Conservation (phyloP, 2,329 filamentous ascomycete genomes). For the Colletotrichum australisinense region DNA sequence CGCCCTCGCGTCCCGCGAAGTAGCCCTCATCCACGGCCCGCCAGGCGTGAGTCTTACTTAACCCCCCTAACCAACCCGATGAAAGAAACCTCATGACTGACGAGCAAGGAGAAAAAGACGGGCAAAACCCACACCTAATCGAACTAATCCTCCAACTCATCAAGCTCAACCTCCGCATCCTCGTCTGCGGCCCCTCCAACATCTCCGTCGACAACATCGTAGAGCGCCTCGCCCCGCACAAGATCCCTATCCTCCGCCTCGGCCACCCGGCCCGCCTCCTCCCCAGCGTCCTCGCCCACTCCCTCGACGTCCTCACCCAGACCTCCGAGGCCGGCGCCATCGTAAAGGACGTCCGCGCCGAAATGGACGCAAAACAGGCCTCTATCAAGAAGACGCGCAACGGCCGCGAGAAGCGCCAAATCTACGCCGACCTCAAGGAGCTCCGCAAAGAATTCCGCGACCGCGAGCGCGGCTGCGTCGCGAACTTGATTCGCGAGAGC, state of each 20-base stretch:
- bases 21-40: conserved; percentile 93
- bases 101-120: conserved; percentile 62
- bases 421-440: conserved; percentile 88
- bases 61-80: not conserved
- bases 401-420: conserved; percentile 80
- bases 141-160: conserved; percentile 94
- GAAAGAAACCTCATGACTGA: conserved; percentile 5
- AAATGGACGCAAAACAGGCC: conserved; percentile 93
- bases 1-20: conserved; percentile 82
- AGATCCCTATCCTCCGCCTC: conserved; percentile 87
- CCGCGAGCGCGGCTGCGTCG: conserved; percentile 84
- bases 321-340: conserved; percentile 91
- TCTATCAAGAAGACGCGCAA: conserved; percentile 88
- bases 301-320: conserved; percentile 88
- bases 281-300: conserved; percentile 88
- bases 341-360: conserved; percentile 87
- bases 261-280: conserved; percentile 93
- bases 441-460: conserved; percentile 89
- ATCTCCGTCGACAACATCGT: conserved; percentile 99
- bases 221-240: conserved; percentile 86
- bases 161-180: conserved; percentile 76
- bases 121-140: conserved; percentile 98
- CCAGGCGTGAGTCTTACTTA: conserved; percentile 73
- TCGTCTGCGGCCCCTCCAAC: conserved; percentile 97
- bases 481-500: conserved; percentile 78